Conservation (phyloP, 2,329 filamentous ascomycete genomes). For the Trichoderma sp. region DNA sequence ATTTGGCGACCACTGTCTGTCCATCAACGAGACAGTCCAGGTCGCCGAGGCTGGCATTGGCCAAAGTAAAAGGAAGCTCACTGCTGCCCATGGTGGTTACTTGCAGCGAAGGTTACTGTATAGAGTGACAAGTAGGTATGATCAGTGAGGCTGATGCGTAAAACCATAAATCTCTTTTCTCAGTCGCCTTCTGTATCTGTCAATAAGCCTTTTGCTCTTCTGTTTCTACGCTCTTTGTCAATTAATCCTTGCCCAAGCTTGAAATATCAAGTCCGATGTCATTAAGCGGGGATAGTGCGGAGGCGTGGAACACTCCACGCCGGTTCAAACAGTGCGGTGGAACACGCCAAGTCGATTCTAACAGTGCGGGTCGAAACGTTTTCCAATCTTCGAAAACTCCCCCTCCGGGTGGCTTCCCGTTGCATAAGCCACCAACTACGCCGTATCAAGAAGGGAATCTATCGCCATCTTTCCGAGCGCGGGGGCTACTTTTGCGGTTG, state of each 20-base stretch:
- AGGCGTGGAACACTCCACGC: constrained; percentile 31
- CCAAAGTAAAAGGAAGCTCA: constrained; percentile 48
- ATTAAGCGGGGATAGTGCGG: constrained; percentile 26
- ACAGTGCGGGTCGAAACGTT: constrained; percentile 16
- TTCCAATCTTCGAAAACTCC: constrained; percentile 2
- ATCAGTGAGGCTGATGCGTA: neutral
- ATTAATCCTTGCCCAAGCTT: neutral
- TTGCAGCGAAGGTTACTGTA: neutral
- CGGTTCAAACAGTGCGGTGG: constrained; percentile 25
- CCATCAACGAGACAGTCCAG: constrained; percentile 56
- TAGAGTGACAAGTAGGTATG: neutral
- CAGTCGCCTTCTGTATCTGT: neutral
- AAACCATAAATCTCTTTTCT: neutral
- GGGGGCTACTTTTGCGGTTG: neutral
- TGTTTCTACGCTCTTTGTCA: neutral
- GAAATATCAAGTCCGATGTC: constrained; percentile 6
- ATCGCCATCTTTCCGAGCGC: neutral
- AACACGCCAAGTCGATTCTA: constrained; percentile 27
- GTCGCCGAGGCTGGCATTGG: constrained; percentile 52
- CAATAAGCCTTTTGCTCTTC: no score
- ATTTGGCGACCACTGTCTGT: constrained; percentile 50
- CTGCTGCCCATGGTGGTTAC: constrained; percentile 2
- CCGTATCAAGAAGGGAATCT: constrained; percentile 23
- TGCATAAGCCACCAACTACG: constrained; percentile 14
- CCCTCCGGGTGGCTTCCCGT: constrained; percentile 12